Base-by-base conservation (phyloP, 1,139 yeast species). In the Geotrichum siamense region DNA sequence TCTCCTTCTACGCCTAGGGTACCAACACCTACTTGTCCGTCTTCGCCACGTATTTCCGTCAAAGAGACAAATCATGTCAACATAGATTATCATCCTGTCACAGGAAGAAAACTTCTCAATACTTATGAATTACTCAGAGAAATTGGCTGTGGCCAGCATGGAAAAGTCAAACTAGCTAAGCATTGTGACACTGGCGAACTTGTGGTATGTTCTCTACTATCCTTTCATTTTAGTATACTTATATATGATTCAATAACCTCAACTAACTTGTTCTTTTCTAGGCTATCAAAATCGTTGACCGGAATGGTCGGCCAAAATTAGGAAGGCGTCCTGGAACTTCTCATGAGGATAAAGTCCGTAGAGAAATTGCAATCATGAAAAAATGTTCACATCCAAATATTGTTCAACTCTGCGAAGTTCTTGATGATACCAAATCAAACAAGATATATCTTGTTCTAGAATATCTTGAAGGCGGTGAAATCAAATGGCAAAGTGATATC, bases 341-440 rank as follows among this genome's bases (percentile, higher is more conserved):
- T 42, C 76, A 81, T 48, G 91, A 82, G 56, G 72, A 76, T 49
- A 91, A 87, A 58, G 81, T 89, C 39, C 78, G 86, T 53, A 73
- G 89, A 44, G 99, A 93, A 63, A 86, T 93, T 48, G 96, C 97
- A 17, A 93, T 93, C 50, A 83, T 93, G 87, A 91, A 91, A 60
- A 87, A 86, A 63, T 85, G 96, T 63, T 71, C 76, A 52, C 96
- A 93, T 63, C 89, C 87, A 46, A 89, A 93, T 61, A 89, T 93
- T 22, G 97, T 93, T 13, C 76, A 77, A 56, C 67, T 93, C 45
- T 71, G 78, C 41, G 99, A 93, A 61, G 97, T 93, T 3, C 70
- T 93, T 52, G 98, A 93, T 67, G 97, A 93, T 63, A 68, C 74
- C 21, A 76, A 74, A 50, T 81, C 94, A 35, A 75, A 86, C 55